These are phyloP conservation scores for Mortierella alpina DNA, from an alignment of 192 early-diverging fungal genomes.

Conservation along the genomic window DNA sequence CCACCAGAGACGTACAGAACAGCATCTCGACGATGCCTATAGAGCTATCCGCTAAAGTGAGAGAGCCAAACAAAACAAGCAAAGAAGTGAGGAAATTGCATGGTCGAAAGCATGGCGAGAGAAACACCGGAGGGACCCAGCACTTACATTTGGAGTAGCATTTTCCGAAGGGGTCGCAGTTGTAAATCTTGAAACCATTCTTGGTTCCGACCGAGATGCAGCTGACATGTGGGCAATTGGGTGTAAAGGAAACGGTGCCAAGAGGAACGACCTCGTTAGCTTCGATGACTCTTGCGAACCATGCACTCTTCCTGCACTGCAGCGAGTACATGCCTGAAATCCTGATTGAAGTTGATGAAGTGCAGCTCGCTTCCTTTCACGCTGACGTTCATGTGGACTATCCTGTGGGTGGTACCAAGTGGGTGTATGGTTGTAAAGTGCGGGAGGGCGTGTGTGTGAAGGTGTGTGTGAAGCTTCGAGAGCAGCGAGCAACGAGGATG, in stretches of 20 bases:
- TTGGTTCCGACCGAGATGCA: conserved; percentile 91
- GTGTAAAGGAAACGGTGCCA: not conserved
- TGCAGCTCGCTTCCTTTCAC: conserved; percentile 73
- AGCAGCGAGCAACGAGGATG: too few relatives aligned
- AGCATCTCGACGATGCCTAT: conserved; percentile 98
- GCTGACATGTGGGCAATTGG: conserved; percentile 44
- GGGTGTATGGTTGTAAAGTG: not conserved
- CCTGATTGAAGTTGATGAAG: conserved; percentile 88
- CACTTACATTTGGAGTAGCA: conserved; percentile 84
- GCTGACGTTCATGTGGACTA: conserved; percentile 71
- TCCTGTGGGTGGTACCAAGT: not conserved
- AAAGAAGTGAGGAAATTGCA: conserved; percentile 3
- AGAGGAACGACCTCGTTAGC: not conserved
- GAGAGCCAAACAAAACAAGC: not conserved
- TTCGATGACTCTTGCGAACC: not conserved
- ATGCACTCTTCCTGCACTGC: too few relatives aligned
- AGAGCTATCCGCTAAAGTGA: conserved; percentile 76
- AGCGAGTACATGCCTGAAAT: conserved; percentile 64
- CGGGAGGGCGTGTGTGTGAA: not conserved
- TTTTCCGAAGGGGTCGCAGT: conserved; percentile 96
- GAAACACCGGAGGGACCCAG: too few relatives aligned
- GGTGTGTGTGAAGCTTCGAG: not conserved
- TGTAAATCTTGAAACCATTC: conserved; percentile 95
- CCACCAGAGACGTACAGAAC: conserved; percentile 96
- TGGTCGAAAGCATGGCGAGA: not conserved